phyloP scores from a whole-genome alignment of 1,284 basidiomycete species.

The Polyporus tsugae region DNA sequence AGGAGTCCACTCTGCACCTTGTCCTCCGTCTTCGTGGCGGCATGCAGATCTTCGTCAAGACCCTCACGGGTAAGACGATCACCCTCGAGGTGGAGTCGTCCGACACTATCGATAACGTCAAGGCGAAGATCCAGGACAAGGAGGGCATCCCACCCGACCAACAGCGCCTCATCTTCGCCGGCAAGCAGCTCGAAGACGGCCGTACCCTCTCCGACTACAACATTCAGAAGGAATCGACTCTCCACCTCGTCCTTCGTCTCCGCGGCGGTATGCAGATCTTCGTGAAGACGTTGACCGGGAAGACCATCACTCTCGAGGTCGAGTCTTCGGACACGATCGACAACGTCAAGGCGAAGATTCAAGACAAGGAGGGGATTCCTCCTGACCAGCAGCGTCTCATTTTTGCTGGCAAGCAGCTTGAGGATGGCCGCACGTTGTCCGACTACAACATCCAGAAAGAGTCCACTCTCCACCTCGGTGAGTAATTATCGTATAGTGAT shows the following conservation, averaged over 20 bases:
- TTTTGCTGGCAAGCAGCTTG: constrained; percentile 88
- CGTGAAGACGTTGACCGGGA: constrained; percentile 90
- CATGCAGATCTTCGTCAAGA: constrained; percentile 80
- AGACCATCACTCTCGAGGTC: constrained; percentile 95
- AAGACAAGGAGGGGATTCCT: constrained; percentile 85
- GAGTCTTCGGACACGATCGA: constrained; percentile 92
- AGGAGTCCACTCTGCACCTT: constrained; percentile 55
- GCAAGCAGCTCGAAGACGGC: constrained; percentile 88
- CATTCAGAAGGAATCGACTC: constrained; percentile 82
- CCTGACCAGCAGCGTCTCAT: constrained; percentile 85
- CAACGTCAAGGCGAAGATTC: constrained; percentile 87
- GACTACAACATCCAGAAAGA: constrained; percentile 85
- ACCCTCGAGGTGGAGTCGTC: constrained; percentile 60
- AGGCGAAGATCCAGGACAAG: constrained; percentile 64
- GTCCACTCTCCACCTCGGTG: constrained; percentile 70
- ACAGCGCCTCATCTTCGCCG: constrained; percentile 89
- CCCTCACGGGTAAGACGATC: constrained; percentile 63
- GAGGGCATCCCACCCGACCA: constrained; percentile 83
- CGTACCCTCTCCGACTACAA: constrained; percentile 88
- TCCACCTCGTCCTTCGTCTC: constrained; percentile 86
- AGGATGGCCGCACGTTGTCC: constrained; percentile 85
- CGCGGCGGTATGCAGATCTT: constrained; percentile 93
- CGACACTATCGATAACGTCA: constrained; percentile 61
- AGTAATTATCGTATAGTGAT: constrained; percentile 15
- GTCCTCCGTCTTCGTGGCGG: constrained; percentile 74